Evolutionary conservation across 768 basidiomycete species (phyloP), one percentile per base, ranked within the genome.

Genomic region (Hygrocybe coccinea): DNA sequence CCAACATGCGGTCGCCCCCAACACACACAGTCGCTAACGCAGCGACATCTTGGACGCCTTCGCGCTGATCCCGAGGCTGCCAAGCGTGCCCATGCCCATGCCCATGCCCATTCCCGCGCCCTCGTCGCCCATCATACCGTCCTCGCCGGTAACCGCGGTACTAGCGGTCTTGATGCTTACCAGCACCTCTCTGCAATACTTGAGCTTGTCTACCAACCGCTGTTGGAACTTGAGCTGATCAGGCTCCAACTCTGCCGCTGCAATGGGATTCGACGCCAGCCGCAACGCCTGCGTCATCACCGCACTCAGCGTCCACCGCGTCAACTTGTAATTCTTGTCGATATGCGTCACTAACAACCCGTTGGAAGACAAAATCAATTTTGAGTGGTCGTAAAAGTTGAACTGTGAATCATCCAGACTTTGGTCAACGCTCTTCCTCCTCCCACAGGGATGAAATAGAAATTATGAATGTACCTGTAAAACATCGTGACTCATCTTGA

Each of bases 331-430:
- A 62, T 85, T 80, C 76, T 91, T 92, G 79, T 94, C 91, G 64
- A 97, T 95, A 69, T 95, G 86, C 2, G 93, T 91, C 48, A 98
- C 78, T 12, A 85, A 70, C 11, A 86, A 76, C 2, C 91, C 95
- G 24, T 85, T 77, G 1, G 85, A 83, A 15, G 92, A 91, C 50
- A 99, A 76, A 56, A 99, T 85, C 57, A 98, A 74, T 69, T 99
- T 98, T 39, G 90, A 87, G 74, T 99, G 97, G 72, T 98, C 97
- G 69, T 91, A 91, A 70, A 97, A 98, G 76, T 98, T 99, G 81
- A 97, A 97, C 95, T 98, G 67, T 53, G 53, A 21, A 50, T 21
- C 49, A 62, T 48, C 59, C 56, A 51, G 36, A 45, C 34, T 25
- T n/a, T 17, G 8, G 38, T 17, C 29, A 49, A 48, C 17, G 43